Conservation (phyloP, 2,329 filamentous ascomycete species). For the Verticillium dahliae region DNA sequence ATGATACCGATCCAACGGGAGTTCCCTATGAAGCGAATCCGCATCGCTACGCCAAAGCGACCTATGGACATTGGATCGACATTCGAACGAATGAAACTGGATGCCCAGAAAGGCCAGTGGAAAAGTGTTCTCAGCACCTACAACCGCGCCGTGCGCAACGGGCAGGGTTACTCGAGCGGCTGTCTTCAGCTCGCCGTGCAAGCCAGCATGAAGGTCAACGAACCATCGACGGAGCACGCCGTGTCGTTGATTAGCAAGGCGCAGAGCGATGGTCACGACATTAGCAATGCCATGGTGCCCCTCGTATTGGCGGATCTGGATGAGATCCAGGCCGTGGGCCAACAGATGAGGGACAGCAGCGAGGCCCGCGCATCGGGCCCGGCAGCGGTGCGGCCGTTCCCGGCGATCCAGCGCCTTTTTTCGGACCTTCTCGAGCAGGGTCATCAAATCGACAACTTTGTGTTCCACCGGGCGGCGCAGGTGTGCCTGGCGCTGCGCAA, state of each 20-base stretch:
- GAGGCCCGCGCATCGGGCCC: conserved; percentile 6
- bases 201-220: conserved; percentile 29
- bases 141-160: conserved; percentile 22
- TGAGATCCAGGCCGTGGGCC: conserved; percentile 18
- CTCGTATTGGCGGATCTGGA: conserved; percentile 30
- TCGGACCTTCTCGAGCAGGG: conserved; percentile 19
- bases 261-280: conserved; percentile 31
- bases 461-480: conserved; percentile 28
- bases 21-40: conserved; percentile 11
- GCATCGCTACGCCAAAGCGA: conserved; percentile 12
- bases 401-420: conserved; percentile 13
- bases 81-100: conserved; percentile 32
- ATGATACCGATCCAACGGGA: background rate
- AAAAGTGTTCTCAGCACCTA: conserved; percentile 29
- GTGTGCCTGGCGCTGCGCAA: conserved; percentile 21
- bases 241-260: conserved; percentile 31
- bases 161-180: conserved; percentile 28
- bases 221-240: conserved; percentile 22
- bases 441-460: conserved; percentile 23
- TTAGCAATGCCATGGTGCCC: conserved; percentile 30
- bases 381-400: conserved; percentile 1
- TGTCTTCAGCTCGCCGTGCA: conserved; percentile 42
- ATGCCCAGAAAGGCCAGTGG: conserved; percentile 24
- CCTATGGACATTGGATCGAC: conserved; percentile 23
- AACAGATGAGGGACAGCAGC: conserved; percentile 12